phyloP scores from a whole-genome alignment of 225 moss, liverwort and hornwort genomes.

The Sphagnum tenellum region DNA sequence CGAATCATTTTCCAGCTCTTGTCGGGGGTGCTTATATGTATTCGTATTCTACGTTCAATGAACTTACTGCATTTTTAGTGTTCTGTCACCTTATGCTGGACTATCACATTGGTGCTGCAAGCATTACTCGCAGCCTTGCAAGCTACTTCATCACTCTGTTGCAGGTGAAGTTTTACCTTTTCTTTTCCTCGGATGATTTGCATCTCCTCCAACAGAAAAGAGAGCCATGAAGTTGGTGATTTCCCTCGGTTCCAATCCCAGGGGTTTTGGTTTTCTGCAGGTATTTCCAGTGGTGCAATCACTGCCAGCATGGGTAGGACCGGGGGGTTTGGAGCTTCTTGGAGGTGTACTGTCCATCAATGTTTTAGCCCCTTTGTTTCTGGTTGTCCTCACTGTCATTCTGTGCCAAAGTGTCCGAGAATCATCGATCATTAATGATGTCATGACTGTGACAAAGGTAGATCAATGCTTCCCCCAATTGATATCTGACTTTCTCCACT shows the following conservation, averaged over 20 bases:
- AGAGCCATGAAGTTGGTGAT: too few species aligned
- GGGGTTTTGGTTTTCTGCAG: slow-evolving; percentile 6
- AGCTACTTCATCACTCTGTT: slow-evolving; percentile 74
- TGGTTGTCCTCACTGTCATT: slow-evolving; percentile 60
- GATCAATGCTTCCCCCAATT: too few species aligned
- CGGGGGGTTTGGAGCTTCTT: slow-evolving; percentile 70
- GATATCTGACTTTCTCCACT: too few species aligned
- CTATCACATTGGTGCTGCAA: slow-evolving; percentile 96
- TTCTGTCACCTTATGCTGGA: slow-evolving; percentile 91
- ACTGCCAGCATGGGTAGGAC: slow-evolving; percentile 71
- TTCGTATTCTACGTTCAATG: slow-evolving; percentile 83
- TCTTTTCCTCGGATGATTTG: too few species aligned
- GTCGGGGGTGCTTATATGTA: slow-evolving; percentile 96
- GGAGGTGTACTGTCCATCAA: slow-evolving; percentile 87
- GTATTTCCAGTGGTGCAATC: slow-evolving; percentile 42
- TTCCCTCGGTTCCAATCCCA: too few species aligned
- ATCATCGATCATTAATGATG: slow-evolving; percentile 65
- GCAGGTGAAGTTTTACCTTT: slow-evolving; percentile 24
- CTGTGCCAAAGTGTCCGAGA: slow-evolving; percentile 87
- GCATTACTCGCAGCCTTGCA: slow-evolving; percentile 86
- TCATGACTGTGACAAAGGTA: slow-evolving; percentile 88
- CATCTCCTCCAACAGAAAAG: too few species aligned
- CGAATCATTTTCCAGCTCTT: slow-evolving; percentile 82
- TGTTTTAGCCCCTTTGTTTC: slow-evolving; percentile 61
- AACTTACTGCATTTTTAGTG: slow-evolving; percentile 91